Evolutionary conservation across 208 protist species (phyloP).

Genomic region (Naegleria lovaniensis): DNA sequence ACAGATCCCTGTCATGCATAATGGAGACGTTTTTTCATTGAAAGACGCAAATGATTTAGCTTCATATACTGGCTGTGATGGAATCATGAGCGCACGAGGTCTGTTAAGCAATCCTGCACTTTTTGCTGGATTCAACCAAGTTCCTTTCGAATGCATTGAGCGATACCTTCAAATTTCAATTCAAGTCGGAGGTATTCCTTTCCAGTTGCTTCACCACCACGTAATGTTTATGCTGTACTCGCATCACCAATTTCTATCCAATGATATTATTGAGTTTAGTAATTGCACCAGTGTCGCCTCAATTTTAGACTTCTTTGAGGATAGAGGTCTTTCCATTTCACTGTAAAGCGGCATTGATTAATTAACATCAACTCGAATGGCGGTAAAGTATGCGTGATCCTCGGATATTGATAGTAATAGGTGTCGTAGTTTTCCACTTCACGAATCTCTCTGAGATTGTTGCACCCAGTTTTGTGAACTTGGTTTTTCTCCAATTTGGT

Average conservation of each 20-base stretch:
- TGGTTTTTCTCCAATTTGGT: no score
- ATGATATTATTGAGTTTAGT: background rate
- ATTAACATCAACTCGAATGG: no score
- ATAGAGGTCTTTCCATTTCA: background rate
- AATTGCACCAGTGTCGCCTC: background rate
- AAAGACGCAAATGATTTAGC: constrained; percentile 51
- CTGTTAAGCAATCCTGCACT: constrained; percentile 71
- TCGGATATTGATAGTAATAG: no score
- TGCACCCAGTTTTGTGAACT: no score
- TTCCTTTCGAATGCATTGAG: background rate
- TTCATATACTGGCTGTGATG: constrained; percentile 54
- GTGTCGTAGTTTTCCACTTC: no score
- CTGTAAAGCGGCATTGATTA: no score
- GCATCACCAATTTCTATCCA: background rate
- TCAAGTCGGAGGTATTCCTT: background rate
- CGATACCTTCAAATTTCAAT: background rate
- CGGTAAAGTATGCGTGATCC: no score
- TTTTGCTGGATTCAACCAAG: constrained; percentile 46
- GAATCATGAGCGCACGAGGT: constrained; percentile 67
- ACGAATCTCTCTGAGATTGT: no score
- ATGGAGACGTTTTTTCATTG: constrained; percentile 63
- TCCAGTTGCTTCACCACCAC: background rate
- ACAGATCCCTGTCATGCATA: constrained; percentile 64
- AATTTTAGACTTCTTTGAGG: background rate
- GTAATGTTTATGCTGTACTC: background rate